Percentiles rank a stretch among this genome's conserved stretches.
Conservation (phyloP, 129 eudicot species). For the Solidago caesia region DNA sequence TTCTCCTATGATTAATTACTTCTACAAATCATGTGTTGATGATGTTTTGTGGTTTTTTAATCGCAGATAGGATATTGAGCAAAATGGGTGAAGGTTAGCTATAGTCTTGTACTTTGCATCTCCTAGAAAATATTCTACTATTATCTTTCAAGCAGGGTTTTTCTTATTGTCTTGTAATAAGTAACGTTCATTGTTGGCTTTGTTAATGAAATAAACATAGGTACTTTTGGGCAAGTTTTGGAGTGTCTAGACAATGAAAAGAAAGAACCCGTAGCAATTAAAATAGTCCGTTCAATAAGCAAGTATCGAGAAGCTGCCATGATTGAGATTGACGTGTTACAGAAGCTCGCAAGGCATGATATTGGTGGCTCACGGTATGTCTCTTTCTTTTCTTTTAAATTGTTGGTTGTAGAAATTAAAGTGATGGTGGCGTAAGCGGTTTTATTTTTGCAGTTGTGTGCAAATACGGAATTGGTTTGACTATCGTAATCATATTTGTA, state of each 20-base stretch:
- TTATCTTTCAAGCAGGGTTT: background rate
- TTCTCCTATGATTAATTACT: slow-evolving; percentile 4
- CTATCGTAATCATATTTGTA: slow-evolving; percentile 99
- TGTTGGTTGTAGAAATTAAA: slow-evolving; percentile 28
- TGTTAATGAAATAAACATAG: slow-evolving; percentile 35
- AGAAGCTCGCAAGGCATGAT: slow-evolving; percentile 79
- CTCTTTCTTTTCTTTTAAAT: background rate
- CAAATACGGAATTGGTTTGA: slow-evolving; percentile 99
- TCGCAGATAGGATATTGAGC: slow-evolving; percentile 81
- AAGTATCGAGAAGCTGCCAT: slow-evolving; percentile 93
- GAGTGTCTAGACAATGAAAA: slow-evolving; percentile 87
- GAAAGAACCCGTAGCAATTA: slow-evolving; percentile 83
- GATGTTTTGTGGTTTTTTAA: slow-evolving; percentile 15
- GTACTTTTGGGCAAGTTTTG: slow-evolving; percentile 88
- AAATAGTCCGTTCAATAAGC: slow-evolving; percentile 75
- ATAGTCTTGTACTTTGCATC: slow-evolving; percentile 13
- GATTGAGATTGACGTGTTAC: slow-evolving; percentile 84
- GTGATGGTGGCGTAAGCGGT: slow-evolving; percentile 50
- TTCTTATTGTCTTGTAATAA: background rate
- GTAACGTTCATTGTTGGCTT: slow-evolving; percentile 3
- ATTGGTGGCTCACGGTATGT: slow-evolving; percentile 74
- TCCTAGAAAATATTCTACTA: background rate
- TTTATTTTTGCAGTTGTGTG: slow-evolving; percentile 97
- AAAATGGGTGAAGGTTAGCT: slow-evolving; percentile 95
- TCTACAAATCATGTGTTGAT: background rate